These are phyloP conservation scores for Trametes polyzona DNA, from an alignment of 1,284 basidiomycete genomes.

Conservation along the genomic window DNA sequence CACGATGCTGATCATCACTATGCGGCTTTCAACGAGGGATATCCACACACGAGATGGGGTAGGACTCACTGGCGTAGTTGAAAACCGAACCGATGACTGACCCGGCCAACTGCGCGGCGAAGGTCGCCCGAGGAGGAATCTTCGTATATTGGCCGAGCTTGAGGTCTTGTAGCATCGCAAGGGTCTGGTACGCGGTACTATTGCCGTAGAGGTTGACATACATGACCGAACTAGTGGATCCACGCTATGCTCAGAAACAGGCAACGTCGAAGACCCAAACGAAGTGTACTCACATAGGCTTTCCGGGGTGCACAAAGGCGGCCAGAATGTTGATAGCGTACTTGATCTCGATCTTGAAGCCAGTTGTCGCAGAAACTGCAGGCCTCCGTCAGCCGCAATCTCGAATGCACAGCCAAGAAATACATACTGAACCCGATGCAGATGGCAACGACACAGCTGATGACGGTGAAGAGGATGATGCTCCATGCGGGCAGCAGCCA, in stretches of 20 bases:
- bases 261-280: neutral
- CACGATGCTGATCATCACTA: constrained; percentile 57
- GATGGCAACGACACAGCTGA: constrained; percentile 50
- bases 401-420: neutral
- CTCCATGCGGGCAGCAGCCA: constrained; percentile 60
- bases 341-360: constrained; percentile 51
- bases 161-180: constrained; percentile 56
- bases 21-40: neutral
- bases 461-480: constrained; percentile 51
- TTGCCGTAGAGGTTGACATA: constrained; percentile 58
- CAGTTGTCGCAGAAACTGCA: constrained; percentile 56
- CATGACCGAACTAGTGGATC: constrained; percentile 46
- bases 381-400: neutral
- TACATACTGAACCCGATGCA: constrained; percentile 52
- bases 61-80: constrained; percentile 51
- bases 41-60: neutral
- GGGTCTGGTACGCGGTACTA: constrained; percentile 64
- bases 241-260: too few species aligned
- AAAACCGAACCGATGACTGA: constrained; percentile 49
- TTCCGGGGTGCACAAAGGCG: constrained; percentile 62
- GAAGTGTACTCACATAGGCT: constrained; percentile 47
- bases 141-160: constrained; percentile 69
- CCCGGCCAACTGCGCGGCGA: constrained; percentile 51
- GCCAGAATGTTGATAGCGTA: constrained; percentile 63
- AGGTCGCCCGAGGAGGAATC: constrained; percentile 51